A percentile compares a stretch with the other conserved stretches of the same genome.
These are phyloP conservation scores for Sporothrix pseudoabietina DNA, from an alignment of 2,329 filamentous ascomycete genomes.

Conservation along the genomic window DNA sequence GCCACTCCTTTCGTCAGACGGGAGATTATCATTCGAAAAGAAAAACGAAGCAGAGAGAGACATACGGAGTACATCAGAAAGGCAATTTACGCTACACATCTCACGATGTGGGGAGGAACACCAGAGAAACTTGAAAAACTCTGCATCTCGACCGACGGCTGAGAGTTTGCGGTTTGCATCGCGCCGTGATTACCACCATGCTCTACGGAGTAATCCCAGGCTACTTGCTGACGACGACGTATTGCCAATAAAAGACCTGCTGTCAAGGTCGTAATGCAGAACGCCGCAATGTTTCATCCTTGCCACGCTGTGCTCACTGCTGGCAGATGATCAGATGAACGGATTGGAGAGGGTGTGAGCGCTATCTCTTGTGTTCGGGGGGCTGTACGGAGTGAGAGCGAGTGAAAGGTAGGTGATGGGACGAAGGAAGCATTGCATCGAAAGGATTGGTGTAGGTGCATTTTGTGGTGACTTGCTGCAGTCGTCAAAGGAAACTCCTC, in stretches of 20 bases:
- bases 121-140: not conserved
- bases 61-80: not conserved
- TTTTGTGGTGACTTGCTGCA: not conserved
- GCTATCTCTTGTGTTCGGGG: not conserved
- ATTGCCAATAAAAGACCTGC: not conserved
- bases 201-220: not conserved
- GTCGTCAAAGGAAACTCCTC: not conserved
- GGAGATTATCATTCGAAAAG: not conserved
- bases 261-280: not conserved
- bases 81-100: conserved; percentile 4
- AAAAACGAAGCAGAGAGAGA: not conserved
- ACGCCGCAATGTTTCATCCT: conserved; percentile 16
- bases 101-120: not conserved
- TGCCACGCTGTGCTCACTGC: not conserved
- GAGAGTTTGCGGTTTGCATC: not conserved
- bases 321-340: not conserved
- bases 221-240: not conserved
- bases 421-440: not conserved
- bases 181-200: not conserved
- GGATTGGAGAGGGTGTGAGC: not conserved
- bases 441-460: not conserved
- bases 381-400: not conserved
- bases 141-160: not conserved
- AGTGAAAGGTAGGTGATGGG: not conserved
- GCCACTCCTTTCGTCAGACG: not conserved